These are phyloP conservation scores for Aspergillus leporis DNA, from an alignment of 495 filamentous ascomycete genomes.

Conservation along the genomic window DNA sequence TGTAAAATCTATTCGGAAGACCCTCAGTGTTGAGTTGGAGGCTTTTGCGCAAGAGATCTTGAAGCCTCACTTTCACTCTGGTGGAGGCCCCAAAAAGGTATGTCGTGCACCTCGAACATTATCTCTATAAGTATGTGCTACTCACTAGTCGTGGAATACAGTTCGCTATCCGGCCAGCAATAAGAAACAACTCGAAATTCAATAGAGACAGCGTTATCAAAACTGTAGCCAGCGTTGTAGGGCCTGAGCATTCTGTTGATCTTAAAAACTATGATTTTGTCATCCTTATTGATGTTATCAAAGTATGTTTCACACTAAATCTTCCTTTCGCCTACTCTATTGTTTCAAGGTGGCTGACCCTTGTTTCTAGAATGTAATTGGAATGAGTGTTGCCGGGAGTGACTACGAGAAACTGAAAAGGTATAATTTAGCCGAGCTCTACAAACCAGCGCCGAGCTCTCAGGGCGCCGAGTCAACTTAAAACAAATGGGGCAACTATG, in stretches of 20 bases:
- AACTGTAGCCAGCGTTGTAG: constrained; percentile 68
- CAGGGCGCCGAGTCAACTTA: constrained; percentile 9
- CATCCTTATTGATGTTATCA: constrained; percentile 85
- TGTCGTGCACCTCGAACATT: constrained; percentile 17
- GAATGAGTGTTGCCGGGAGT: constrained; percentile 72
- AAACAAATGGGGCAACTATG: not conserved
- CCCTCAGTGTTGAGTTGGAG: constrained; percentile 71
- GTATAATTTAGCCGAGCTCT: constrained; percentile 71
- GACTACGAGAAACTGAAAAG: constrained; percentile 71
- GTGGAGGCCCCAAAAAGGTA: constrained; percentile 49
- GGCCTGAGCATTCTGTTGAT: constrained; percentile 75
- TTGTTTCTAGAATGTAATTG: constrained; percentile 63
- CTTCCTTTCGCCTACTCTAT: constrained; percentile 1
- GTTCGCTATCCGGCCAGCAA: constrained; percentile 88
- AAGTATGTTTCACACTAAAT: constrained; percentile 55
- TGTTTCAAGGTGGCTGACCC: constrained; percentile 12
- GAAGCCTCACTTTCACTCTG: constrained; percentile 67
- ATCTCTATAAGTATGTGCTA: constrained; percentile 5
- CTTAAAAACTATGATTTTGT: constrained; percentile 78
- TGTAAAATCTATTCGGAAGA: constrained; percentile 71
- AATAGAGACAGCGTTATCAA: constrained; percentile 77
- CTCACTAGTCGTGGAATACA: constrained; percentile 30
- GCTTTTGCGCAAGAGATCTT: constrained; percentile 72
- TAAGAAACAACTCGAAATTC: constrained; percentile 76
- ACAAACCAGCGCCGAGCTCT: constrained; percentile 44